Evolutionary conservation across 176 grass and related monocot species (phyloP).

Genomic region (Musa beccarii): DNA sequence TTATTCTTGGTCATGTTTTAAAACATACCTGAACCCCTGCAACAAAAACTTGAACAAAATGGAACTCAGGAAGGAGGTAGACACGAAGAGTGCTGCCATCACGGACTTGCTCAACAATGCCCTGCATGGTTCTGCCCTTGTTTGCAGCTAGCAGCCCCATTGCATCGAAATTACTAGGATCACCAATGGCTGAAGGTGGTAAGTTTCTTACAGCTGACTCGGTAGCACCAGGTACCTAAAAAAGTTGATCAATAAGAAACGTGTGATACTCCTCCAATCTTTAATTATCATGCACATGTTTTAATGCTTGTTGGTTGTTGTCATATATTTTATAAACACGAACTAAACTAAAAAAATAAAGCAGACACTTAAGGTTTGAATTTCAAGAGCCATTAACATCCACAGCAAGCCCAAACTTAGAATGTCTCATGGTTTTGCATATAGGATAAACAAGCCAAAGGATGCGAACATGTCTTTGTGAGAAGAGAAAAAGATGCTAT

Average conservation of each 20-base stretch:
- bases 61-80: constrained; percentile 83
- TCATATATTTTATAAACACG: not conserved
- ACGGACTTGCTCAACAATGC: constrained; percentile 86
- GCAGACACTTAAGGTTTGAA: too few relatives aligned
- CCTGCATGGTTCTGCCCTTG: constrained; percentile 88
- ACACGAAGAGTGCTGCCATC: constrained; percentile 86
- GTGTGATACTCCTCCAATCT: not conserved
- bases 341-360: not conserved
- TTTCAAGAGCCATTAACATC: not conserved
- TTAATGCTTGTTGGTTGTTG: not conserved
- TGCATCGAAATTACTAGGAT: constrained; percentile 83
- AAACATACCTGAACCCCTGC: constrained; percentile 74
- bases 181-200: constrained; percentile 92
- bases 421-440: too few relatives aligned
- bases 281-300: not conserved
- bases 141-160: constrained; percentile 64
- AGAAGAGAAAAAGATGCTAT: too few relatives aligned
- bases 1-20: not conserved
- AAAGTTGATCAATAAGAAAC: constrained; percentile 24
- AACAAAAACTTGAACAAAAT: constrained; percentile 93
- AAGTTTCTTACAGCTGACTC: constrained; percentile 82
- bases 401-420: not conserved
- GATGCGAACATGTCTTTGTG: not conserved
- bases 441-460: too few relatives aligned
- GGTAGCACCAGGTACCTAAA: constrained; percentile 62